These are phyloP conservation scores for Omphalea diandra DNA, from an alignment of 441 rosid species.

Conservation along the genomic window DNA sequence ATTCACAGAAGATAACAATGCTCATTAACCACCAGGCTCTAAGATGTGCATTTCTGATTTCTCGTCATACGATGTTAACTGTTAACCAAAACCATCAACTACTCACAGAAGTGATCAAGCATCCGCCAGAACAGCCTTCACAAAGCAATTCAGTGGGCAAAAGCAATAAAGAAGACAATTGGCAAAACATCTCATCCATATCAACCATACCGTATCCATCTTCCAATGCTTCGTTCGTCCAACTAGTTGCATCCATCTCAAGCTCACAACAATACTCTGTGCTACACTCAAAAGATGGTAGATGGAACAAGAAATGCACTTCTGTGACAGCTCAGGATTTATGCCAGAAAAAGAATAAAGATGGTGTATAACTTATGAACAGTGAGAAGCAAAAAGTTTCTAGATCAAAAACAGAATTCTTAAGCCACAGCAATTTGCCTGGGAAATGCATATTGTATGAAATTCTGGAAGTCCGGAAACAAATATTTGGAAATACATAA, in stretches of 20 bases:
- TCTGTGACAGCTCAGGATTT: not conserved
- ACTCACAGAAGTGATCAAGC: not conserved
- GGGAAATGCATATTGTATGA: not conserved
- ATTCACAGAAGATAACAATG: not conserved
- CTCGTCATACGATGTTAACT: not conserved
- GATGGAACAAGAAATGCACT: not conserved
- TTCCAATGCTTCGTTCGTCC: constrained; percentile 1
- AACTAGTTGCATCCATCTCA: not conserved
- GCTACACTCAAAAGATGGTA: not conserved
- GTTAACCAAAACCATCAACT: not conserved
- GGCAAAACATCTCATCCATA: not conserved
- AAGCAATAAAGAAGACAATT: not conserved
- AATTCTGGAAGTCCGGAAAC: not conserved
- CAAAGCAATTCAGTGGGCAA: not conserved
- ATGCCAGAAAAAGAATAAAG: not conserved
- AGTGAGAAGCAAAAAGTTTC: not conserved
- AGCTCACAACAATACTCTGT: not conserved
- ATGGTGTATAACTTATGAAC: not conserved
- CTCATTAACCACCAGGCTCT: not conserved
- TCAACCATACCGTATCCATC: not conserved
- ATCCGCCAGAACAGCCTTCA: not conserved
- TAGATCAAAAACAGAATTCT: not conserved
- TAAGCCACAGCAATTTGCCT: not conserved
- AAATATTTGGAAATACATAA: constrained; percentile 2
- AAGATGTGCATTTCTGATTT: not conserved